Base-by-base conservation (phyloP, 2,329 filamentous ascomycete genomes). In the Aspergillus sp. region DNA sequence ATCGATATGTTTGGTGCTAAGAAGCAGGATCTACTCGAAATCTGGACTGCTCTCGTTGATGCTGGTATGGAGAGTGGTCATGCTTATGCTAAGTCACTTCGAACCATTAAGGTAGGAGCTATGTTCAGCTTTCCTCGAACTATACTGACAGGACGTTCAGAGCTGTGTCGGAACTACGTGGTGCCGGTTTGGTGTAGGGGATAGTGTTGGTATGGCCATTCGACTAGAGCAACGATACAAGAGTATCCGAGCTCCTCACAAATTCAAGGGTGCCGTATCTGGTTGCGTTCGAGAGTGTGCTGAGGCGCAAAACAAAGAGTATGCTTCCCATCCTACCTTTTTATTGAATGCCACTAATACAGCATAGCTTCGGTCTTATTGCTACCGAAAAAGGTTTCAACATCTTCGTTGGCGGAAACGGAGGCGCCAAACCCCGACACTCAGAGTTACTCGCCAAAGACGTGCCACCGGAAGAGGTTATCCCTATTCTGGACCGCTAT, bases 381-480 rank as follows among this genome's bases (percentile, higher is more conserved):
- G 91, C 92, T 14, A 96, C 91, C 0, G 91, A 96, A 61, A 96
- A 95, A 68, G 92, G 92, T 31, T 96, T 90, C 84, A 96, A 96
- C 75, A 87, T 96, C 73, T 96, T 92, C 66, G 90, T 96, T 1
- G 92, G 84, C 35, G 92, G 92, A 48, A 96, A 96, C 70, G 92
- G 92, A 52, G 92, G 93, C 58, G 91, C 91, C 15, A 93, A 90
- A 65, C 92, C 92, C 4, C 82, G 84, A 39, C 92, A 96, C 71
- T 86, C 88, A 1, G 90, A 96, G 66, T 82, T 96, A 2, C 83
- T 96, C 1, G 91, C 90, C 59, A 93, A 92, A 71, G 91, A 96
- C 66, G 91, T 96, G 0, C 86, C 90, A 0, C 89, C 90, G 0
- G 86, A 90, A 52, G 89, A 96, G 67, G 87, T 96, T 8, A 82